Conservation (phyloP, 2,329 filamentous ascomycete genomes). For the Fusarium denticulatum region DNA sequence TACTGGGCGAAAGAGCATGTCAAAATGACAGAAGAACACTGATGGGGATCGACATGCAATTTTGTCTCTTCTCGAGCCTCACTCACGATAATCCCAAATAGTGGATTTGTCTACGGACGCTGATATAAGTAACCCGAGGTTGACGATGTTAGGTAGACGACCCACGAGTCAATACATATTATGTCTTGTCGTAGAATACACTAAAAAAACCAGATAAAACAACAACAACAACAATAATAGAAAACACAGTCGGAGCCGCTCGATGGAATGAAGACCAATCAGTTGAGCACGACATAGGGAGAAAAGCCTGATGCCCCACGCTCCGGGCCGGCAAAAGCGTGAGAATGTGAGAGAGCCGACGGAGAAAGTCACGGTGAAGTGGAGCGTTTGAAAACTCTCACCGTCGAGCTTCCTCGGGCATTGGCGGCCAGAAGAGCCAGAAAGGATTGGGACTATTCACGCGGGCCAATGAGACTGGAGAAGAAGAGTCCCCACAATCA, state of each 20-base stretch:
- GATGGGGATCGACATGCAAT: conserved; percentile 24
- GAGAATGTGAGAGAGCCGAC: conserved; percentile 3
- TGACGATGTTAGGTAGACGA: background rate
- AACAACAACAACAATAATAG: background rate
- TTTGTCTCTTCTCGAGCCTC: conserved; percentile 4
- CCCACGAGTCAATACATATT: background rate
- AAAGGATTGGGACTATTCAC: conserved; percentile 24
- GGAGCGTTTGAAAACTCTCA: conserved; percentile 40
- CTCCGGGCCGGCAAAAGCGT: conserved; percentile 37
- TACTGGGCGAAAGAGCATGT: conserved; percentile 26
- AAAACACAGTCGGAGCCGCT: conserved; percentile 34
- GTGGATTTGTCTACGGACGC: conserved; percentile 17
- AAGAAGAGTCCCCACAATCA: conserved; percentile 14
- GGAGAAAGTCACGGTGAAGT: conserved; percentile 36
- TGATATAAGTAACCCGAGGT: conserved; percentile 20
- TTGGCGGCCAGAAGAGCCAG: conserved; percentile 30
- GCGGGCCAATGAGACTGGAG: conserved; percentile 32
- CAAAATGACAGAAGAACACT: background rate
- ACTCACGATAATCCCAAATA: conserved; percentile 10
- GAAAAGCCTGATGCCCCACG: conserved; percentile 45
- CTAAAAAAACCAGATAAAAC: conserved; percentile 20
- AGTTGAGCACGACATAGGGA: conserved; percentile 45
- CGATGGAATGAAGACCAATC: conserved; percentile 47
- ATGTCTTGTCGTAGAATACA: conserved; percentile 6
- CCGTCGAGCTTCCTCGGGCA: conserved; percentile 38